A percentile compares a stretch with the other conserved stretches of the same genome.
These are phyloP conservation scores for Cerioporus squamosus DNA, from an alignment of 1,284 basidiomycete genomes.

Conservation along the genomic window DNA sequence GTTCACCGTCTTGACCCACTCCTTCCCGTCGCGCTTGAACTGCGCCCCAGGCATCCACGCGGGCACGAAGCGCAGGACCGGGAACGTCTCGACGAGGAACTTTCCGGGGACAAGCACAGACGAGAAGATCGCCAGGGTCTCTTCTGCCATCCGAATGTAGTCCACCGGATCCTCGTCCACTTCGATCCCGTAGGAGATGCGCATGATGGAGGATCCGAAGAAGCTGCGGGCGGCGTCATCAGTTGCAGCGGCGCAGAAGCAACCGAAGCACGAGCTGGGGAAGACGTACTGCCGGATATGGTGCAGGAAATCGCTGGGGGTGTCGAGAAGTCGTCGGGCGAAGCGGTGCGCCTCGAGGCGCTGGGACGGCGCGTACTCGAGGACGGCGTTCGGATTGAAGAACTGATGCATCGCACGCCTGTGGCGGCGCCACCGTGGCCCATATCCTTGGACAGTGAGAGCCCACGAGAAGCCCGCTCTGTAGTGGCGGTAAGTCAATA, in stretches of 20 bases:
- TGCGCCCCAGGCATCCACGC: slow-evolving; percentile 1
- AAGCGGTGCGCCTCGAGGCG: slow-evolving; percentile 9
- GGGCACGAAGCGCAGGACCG: neutral
- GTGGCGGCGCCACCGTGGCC: slow-evolving; percentile 7
- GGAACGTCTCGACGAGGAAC: slow-evolving; percentile 8
- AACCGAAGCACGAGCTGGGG: too few species aligned
- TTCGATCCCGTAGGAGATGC: slow-evolving; percentile 38
- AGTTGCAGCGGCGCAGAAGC: neutral
- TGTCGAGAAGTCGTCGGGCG: slow-evolving; percentile 2
- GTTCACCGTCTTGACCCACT: neutral
- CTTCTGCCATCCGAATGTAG: slow-evolving; percentile 12
- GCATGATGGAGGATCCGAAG: slow-evolving; percentile 35
- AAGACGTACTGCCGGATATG: slow-evolving; percentile 20
- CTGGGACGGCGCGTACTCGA: slow-evolving; percentile 1
- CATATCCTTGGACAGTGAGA: slow-evolving; percentile 14
- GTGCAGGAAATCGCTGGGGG: slow-evolving; percentile 12
- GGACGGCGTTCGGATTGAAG: slow-evolving; percentile 17
- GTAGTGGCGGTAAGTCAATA: neutral
- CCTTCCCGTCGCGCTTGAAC: slow-evolving; percentile 13
- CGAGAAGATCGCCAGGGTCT: slow-evolving; percentile 12
- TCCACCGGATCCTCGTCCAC: slow-evolving; percentile 29
- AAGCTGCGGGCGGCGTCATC: slow-evolving; percentile 20
- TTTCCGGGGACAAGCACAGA: slow-evolving; percentile 15
- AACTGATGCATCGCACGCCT: slow-evolving; percentile 18
- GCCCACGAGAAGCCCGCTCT: slow-evolving; percentile 18